These are phyloP conservation scores for Jacaranda copaia DNA, from an alignment of 257 asterid genomes.

Conservation along the genomic window DNA sequence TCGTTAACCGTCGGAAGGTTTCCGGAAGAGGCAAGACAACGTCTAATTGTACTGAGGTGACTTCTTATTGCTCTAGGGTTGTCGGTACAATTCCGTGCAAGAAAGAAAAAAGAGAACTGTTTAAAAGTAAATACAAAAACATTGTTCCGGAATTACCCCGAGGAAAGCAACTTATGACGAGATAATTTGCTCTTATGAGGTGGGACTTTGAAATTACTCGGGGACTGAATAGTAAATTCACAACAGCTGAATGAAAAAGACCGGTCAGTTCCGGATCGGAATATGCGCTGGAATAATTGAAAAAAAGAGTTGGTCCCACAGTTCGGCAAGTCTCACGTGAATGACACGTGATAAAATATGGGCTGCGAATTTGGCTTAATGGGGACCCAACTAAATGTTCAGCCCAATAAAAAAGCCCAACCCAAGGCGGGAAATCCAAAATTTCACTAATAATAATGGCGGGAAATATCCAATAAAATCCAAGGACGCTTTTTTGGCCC, in stretches of 20 bases:
- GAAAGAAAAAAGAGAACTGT: neutral
- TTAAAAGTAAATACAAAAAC: neutral
- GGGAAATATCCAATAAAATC: conserved; percentile 47
- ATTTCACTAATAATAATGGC: conserved; percentile 33
- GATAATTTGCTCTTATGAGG: neutral
- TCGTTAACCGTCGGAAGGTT: conserved; percentile 22
- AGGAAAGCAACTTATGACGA: neutral
- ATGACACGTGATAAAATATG: neutral
- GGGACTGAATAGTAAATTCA: conserved; percentile 24
- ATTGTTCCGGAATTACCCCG: conserved; percentile 31
- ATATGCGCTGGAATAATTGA: conserved; percentile 13
- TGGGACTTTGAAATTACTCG: neutral
- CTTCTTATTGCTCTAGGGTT: neutral
- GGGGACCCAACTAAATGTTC: no score
- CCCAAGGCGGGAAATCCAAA: conserved; percentile 50
- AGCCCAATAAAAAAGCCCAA: conserved; percentile 32
- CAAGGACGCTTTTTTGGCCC: conserved; percentile 34
- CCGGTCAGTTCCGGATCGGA: conserved; percentile 6
- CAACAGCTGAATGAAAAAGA: neutral
- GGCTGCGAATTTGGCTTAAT: neutral
- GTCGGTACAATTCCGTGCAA: conserved; percentile 19
- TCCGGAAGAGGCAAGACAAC: conserved; percentile 46
- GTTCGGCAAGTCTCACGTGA: neutral
- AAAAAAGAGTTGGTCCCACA: no score
- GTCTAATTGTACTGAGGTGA: conserved; percentile 28